Evolutionary conservation across 345 rosid genomes (phyloP), one percentile per base, ranked within the genome.

Genomic region (Xanthoceras sorbifolium): DNA sequence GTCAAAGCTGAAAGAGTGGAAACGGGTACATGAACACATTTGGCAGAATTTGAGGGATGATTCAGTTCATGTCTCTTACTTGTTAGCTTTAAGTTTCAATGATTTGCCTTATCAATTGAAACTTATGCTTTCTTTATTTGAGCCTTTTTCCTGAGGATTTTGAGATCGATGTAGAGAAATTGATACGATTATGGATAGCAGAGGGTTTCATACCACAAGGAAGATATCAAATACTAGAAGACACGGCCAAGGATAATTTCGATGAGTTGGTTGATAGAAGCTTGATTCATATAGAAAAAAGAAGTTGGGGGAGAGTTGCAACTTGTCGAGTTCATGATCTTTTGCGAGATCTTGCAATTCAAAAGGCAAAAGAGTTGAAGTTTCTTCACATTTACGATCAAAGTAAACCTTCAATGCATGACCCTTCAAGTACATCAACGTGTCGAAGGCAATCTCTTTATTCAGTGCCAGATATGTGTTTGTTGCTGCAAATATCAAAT

Each of bases 21-120:
- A 48, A 48, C 5, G 0, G 20, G 54, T 48, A 48, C n/a, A 20
- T 15, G 1, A 48, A 3, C 54, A 48, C 6, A 48, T 48, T 48
- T 48, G 54, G 54, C 20, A 48, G 3, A 15, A 48, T 14, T 48
- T 48, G 3, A 48, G 9, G 68, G 11, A 66, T 60, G 65, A 50
- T 40, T 64, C 9, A 20, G 32, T 62, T 64, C 79, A 78, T 2
- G 76, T 82, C 34, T 64, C 80, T 18, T 78, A 77, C n/a, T 69
- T 82, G 20, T 55, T 82, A 17, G 85, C 77, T 60, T 66, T 82
- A 65, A 82, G 85, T 40, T 82, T 74, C 25, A 65, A 75, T 29
- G 85, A 82, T n/a, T 59, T 82, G 69, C 71, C 79, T 10, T 75
- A 68, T 42, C 65, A 78, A 55, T 74, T 82, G 67, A 82, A 82